These are phyloP conservation scores for Lunularia cruciata DNA, from an alignment of 225 moss, liverwort and hornwort genomes.

Conservation along the genomic window DNA sequence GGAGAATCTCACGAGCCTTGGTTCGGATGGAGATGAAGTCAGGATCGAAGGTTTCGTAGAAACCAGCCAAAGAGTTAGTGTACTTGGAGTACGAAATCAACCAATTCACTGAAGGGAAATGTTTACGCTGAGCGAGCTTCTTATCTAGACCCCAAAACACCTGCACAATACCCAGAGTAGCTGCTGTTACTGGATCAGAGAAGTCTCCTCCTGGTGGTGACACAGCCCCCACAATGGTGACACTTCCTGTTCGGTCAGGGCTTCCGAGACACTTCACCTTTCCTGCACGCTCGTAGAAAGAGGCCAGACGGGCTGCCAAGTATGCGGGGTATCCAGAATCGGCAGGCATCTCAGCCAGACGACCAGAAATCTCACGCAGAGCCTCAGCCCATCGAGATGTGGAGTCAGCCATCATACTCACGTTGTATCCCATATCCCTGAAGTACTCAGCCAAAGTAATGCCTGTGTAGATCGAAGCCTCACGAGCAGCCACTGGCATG, in stretches of 20 bases:
- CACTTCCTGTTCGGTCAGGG: conserved; percentile 75
- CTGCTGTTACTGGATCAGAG: conserved; percentile 91
- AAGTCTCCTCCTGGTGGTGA: conserved; percentile 98
- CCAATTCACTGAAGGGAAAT: conserved; percentile 96
- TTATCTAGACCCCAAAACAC: conserved; percentile 98
- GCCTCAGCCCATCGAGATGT: conserved; percentile 97
- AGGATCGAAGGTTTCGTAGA: conserved; percentile 67
- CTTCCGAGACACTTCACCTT: conserved; percentile 89
- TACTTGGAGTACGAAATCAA: conserved; percentile 94
- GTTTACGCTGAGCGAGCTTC: conserved; percentile 88
- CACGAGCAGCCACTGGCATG: conserved; percentile 97
- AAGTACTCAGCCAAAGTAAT: conserved; percentile 93
- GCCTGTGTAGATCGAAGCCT: conserved; percentile 96
- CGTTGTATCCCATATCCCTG: conserved; percentile 96
- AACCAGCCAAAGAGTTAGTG: conserved; percentile 60
- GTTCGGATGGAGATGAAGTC: conserved; percentile 72
- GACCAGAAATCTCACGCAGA: conserved; percentile 95
- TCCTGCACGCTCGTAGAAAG: conserved; percentile 91
- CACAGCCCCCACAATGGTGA: conserved; percentile 89
- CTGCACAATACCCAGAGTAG: conserved; percentile 93
- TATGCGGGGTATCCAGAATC: conserved; percentile 95
- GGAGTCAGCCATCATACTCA: conserved; percentile 97
- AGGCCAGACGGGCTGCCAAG: conserved; percentile 78
- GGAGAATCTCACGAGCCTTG: conserved; percentile 75
- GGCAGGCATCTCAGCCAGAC: conserved; percentile 90